phyloP scores from a whole-genome alignment of 2,329 filamentous ascomycete genomes.

The Clarireedia sp. region DNA sequence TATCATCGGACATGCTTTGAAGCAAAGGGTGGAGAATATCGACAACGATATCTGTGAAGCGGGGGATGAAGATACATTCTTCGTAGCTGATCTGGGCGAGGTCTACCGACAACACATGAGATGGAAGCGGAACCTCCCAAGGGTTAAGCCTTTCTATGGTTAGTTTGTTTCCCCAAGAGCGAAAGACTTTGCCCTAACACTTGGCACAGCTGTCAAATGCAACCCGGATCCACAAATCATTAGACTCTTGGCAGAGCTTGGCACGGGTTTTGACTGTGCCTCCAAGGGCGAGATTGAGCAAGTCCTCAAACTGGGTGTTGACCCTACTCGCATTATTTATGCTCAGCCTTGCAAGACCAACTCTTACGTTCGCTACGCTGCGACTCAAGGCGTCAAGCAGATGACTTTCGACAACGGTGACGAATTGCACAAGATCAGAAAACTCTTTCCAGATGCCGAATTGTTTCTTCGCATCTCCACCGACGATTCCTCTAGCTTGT shows the following conservation, averaged over 20 bases:
- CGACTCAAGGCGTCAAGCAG: conserved; percentile 77
- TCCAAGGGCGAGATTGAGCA: conserved; percentile 97
- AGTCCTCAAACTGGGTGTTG: conserved; percentile 73
- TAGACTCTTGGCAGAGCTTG: conserved; percentile 76
- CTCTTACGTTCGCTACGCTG: conserved; percentile 89
- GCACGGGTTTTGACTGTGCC: conserved; percentile 95
- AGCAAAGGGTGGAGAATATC: conserved; percentile 74
- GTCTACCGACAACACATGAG: conserved; percentile 97
- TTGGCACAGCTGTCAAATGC: conserved; percentile 78
- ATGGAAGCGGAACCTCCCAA: conserved; percentile 90
- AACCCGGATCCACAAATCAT: conserved; percentile 90
- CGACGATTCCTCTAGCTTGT: conserved; percentile 89
- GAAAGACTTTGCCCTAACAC: conserved; percentile 9
- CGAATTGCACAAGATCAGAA: conserved; percentile 96
- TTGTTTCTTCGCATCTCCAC: conserved; percentile 92
- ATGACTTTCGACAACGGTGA: conserved; percentile 99
- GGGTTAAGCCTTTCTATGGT: conserved; percentile 96
- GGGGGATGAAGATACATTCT: conserved; percentile 96
- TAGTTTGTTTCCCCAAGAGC: conserved; percentile 29
- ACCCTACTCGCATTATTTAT: conserved; percentile 91
- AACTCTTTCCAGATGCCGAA: conserved; percentile 80
- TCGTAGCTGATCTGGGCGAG: conserved; percentile 94
- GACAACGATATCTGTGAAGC: conserved; percentile 82
- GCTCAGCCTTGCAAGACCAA: conserved; percentile 99
- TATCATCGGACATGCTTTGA: conserved; percentile 79